Evolutionary conservation across 2,329 filamentous ascomycete genomes (phyloP).

Genomic region (Alternaria hordeiaustralica): DNA sequence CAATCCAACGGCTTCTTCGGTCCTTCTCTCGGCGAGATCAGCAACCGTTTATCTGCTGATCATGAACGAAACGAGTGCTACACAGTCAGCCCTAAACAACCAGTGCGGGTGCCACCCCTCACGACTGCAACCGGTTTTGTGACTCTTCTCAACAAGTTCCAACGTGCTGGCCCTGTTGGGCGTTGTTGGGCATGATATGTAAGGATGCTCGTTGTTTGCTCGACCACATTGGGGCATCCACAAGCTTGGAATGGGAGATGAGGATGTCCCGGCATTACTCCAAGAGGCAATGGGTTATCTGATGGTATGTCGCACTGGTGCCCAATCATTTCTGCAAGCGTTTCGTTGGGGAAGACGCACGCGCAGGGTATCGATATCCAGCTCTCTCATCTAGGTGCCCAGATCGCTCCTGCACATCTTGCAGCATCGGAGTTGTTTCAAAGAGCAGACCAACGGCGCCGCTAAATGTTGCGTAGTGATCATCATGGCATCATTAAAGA

Average conservation of each 20-base stretch:
- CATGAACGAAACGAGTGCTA: background rate
- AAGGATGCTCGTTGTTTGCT: background rate
- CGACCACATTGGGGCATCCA: background rate
- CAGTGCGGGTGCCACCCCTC: background rate
- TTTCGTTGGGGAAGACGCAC: background rate
- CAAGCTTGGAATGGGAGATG: background rate
- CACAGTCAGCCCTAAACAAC: background rate
- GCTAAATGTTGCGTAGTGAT: background rate
- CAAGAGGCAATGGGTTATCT: background rate
- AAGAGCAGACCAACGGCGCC: background rate
- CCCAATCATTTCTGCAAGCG: background rate
- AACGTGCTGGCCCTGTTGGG: background rate
- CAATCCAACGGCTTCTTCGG: background rate
- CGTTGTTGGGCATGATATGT: background rate
- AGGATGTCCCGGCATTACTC: background rate
- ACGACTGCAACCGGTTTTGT: background rate
- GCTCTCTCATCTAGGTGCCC: background rate
- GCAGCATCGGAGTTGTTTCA: background rate
- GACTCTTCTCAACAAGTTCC: background rate
- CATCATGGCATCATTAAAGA: slow-evolving; percentile 1
- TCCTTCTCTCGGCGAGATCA: background rate
- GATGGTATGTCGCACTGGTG: background rate
- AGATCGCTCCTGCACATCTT: slow-evolving; percentile 2
- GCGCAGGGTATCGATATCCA: background rate
- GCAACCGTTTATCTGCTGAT: background rate